phyloP scores from a whole-genome alignment of 441 rosid species.

The Manihot esculenta region DNA sequence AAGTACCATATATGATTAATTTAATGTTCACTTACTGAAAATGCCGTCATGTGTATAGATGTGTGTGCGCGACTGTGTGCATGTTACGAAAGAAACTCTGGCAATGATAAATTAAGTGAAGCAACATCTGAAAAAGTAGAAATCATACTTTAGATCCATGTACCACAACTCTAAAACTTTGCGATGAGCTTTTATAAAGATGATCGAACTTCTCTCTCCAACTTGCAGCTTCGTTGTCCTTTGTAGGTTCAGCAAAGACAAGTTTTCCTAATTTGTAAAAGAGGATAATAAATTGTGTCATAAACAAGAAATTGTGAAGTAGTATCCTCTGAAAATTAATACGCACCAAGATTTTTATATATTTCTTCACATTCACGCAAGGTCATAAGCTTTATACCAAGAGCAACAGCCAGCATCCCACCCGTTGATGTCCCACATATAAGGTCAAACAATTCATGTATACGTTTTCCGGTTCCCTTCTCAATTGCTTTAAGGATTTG shows the following conservation, averaged over 20 bases:
- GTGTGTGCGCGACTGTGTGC: background rate
- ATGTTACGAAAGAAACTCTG: background rate
- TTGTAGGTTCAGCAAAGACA: slow-evolving; percentile 94
- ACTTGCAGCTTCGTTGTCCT: slow-evolving; percentile 97
- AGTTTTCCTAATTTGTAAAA: slow-evolving; percentile 69
- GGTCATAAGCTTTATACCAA: slow-evolving; percentile 89
- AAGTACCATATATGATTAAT: background rate
- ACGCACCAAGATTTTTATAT: slow-evolving; percentile 91
- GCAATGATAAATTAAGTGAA: background rate
- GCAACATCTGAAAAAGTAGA: background rate
- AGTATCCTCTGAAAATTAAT: slow-evolving; percentile 1
- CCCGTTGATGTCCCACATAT: slow-evolving; percentile 99
- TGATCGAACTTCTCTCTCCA: slow-evolving; percentile 99
- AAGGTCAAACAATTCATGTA: slow-evolving; percentile 96
- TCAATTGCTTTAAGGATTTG: slow-evolving; percentile 96
- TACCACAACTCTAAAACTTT: slow-evolving; percentile 96
- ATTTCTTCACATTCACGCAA: slow-evolving; percentile 90
- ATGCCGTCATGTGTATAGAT: background rate
- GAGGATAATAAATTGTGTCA: slow-evolving; percentile 15
- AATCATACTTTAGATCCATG: slow-evolving; percentile 95
- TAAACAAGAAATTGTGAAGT: slow-evolving; percentile 16
- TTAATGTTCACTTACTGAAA: background rate
- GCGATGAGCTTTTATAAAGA: slow-evolving; percentile 96
- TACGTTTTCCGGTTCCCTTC: slow-evolving; percentile 88
- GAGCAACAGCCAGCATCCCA: slow-evolving; percentile 98